A percentile compares a stretch with the other conserved stretches of the same genome.
These are phyloP conservation scores for Clavispora fructus DNA, from an alignment of 805 yeast species.

Conservation along the genomic window DNA sequence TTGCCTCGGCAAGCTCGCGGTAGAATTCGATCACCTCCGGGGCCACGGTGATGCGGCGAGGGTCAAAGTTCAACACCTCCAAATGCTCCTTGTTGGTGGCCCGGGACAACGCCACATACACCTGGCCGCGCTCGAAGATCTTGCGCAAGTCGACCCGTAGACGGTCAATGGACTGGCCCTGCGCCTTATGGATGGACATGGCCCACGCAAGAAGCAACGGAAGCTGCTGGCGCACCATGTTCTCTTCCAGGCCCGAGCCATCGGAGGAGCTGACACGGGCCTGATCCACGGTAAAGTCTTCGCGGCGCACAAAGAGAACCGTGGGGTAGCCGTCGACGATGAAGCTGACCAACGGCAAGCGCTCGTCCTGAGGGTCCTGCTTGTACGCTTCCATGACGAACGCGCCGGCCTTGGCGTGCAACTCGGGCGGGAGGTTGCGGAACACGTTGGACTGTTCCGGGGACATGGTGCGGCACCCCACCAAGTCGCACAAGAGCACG, in stretches of 20 bases:
- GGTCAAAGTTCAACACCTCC: slow-evolving; percentile 72
- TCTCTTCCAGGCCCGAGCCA: slow-evolving; percentile 1
- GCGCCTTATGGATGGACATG: slow-evolving; percentile 89
- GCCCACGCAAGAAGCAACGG: slow-evolving; percentile 97
- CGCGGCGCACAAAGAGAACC: slow-evolving; percentile 24
- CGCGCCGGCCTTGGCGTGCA: slow-evolving; percentile 10
- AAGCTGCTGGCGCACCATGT: slow-evolving; percentile 42
- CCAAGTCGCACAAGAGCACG: slow-evolving; percentile 5
- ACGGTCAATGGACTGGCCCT: slow-evolving; percentile 80
- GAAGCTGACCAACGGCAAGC: slow-evolving; percentile 46
- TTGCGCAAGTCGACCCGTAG: slow-evolving; percentile 71
- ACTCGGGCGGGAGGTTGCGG: slow-evolving; percentile 6
- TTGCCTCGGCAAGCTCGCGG: slow-evolving; percentile 25
- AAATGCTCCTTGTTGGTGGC: slow-evolving; percentile 79
- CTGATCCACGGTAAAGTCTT: slow-evolving; percentile 30
- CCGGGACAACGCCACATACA: slow-evolving; percentile 91
- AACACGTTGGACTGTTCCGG: slow-evolving; percentile 3
- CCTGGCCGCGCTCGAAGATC: slow-evolving; percentile 89
- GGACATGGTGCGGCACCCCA: slow-evolving; percentile 5
- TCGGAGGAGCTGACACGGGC: slow-evolving; percentile 15
- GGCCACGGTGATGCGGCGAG: slow-evolving; percentile 62
- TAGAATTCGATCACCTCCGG: slow-evolving; percentile 70
- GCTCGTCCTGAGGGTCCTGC: slow-evolving; percentile 4
- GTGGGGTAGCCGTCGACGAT: slow-evolving; percentile 27
- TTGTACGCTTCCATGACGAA: slow-evolving; percentile 8